Base-by-base conservation (phyloP, 768 basidiomycete genomes). In the Leccinellum rugosiceps region DNA sequence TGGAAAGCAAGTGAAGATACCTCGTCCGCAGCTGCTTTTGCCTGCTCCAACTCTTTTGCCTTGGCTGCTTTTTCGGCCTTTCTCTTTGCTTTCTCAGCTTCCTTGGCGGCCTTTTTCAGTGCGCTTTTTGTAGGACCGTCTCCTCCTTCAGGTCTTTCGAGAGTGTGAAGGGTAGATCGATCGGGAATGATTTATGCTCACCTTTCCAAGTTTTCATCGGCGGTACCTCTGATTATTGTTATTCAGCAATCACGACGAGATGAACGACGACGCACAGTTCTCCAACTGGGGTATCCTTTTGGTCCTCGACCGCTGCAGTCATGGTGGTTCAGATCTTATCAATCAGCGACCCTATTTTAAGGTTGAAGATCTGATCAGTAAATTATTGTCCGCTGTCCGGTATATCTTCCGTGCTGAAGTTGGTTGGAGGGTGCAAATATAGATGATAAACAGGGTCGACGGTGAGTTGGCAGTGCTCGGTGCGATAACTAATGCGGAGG, bases 31-130 rank as follows among this genome's bases (percentile, higher is more conserved):
- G 83, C 85, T 64, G 86, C 83, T 52, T 82, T 81, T 34, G 83
- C 88, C 41, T 86, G 80, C 62, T 91, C 92, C 47, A 85, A 79
- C 62, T 90, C 91, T 52, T 85, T 83, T 62, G 87, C 85, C 64
- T 85, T 88, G 9, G 88, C 90, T 6, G 85, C 89, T 64, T 87
- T 88, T 72, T 94, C 94, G 44, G 90, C 90, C 7, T 87, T 88
- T 71, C 92, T 94, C 75, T 85, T 85, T 48, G 88, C 90, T 63
- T 98, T 98, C 75, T 94, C 92, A 13, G 86, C 88, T 48, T 89
- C 88, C 73, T 97, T 98, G 31, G 88, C 88, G 31, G 86, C 84
- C 75, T 93, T 94, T 79, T 98, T 98, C 57, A 93, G 72, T 65
- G 95, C 93, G 65, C 79, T 91, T 77, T 97, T 98, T 55, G 87